Base-by-base conservation (phyloP, 2,329 filamentous ascomycete species). In the Xylaria sp. region DNA sequence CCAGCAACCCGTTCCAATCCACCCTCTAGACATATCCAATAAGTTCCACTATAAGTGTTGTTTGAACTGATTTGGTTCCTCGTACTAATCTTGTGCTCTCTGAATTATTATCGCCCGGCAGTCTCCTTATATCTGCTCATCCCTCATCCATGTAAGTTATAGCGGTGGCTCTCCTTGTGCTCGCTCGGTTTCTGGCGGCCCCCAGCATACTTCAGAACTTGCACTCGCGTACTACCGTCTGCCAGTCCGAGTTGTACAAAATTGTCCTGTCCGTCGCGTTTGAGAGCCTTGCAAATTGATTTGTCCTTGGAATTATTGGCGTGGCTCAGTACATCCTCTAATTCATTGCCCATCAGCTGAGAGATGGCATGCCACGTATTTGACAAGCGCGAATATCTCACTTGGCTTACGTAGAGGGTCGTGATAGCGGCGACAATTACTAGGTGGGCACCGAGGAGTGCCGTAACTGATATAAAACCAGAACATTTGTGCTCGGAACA, bases 281-380 rank as follows among this genome's bases (percentile, higher is more conserved):
- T 27, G n/a, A 49, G 43, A 21, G 43, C 15, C 9, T 41, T 27
- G 6, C 11, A 33, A 17, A 60, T 43, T 29, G 19, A 21, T 21
- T 21, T 33, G 15, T 61, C 58, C 23, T 47, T 52, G 1, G 58
- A 38, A 19, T 57, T 61, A 23, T 52, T 61, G 10, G 44, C 31
- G 37, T 33, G 38, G 17, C 33, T 3, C 2, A 61, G 33, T 8
- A 53, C 38, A 33, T 47, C 54, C 4, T 40, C 35, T 19, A 62
- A 21, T 37, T 62, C 59, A 15, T 47, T 38, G 4, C 49, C 31
- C 13, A 53, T 31, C 19, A 62, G 43, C 55, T 62, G 60, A 31
- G 60, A 48, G 25, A 59, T 44, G 23, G 60, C 46, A 11, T 63
- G 56, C 56, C 60, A 63, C 3, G 48, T 55, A 35, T 63, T 63